phyloP scores from a whole-genome alignment of 257 asterid genomes.

The Solanum habrochaites region DNA sequence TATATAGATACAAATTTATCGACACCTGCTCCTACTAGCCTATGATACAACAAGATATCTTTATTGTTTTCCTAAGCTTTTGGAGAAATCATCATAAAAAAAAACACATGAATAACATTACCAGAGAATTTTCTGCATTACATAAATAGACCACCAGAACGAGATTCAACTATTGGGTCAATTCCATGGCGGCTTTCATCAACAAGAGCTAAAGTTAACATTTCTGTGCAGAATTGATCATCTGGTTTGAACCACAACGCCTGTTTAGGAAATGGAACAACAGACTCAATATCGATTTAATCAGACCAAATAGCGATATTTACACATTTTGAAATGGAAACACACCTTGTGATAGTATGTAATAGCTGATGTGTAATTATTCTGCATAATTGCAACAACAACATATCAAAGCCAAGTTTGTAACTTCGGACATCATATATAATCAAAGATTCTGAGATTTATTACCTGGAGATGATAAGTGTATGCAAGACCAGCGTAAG shows the following conservation, averaged over 20 bases:
- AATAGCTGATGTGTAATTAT: conserved; percentile 67
- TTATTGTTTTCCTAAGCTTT: neutral
- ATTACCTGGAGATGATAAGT: conserved; percentile 88
- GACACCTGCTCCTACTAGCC: neutral
- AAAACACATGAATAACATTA: neutral
- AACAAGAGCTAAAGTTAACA: conserved; percentile 74
- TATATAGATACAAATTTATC: neutral
- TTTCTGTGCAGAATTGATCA: conserved; percentile 80
- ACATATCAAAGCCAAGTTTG: neutral
- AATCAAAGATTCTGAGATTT: neutral
- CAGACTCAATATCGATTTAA: neutral
- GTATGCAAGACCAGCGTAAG: conserved; percentile 94
- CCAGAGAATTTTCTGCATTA: neutral
- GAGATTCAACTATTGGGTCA: conserved; percentile 2
- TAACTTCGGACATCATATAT: neutral
- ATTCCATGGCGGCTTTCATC: conserved; percentile 52
- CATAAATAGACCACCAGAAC: conserved; percentile 1
- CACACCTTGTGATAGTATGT: conserved; percentile 84
- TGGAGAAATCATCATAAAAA: neutral
- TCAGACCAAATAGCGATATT: neutral
- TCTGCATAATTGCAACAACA: conserved; percentile 32
- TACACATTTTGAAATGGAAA: neutral
- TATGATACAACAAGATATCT: neutral
- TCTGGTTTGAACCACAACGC: conserved; percentile 78
- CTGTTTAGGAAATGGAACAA: conserved; percentile 20